Conservation (phyloP, 2,329 filamentous ascomycete species). For the Venturia aucupariae region DNA sequence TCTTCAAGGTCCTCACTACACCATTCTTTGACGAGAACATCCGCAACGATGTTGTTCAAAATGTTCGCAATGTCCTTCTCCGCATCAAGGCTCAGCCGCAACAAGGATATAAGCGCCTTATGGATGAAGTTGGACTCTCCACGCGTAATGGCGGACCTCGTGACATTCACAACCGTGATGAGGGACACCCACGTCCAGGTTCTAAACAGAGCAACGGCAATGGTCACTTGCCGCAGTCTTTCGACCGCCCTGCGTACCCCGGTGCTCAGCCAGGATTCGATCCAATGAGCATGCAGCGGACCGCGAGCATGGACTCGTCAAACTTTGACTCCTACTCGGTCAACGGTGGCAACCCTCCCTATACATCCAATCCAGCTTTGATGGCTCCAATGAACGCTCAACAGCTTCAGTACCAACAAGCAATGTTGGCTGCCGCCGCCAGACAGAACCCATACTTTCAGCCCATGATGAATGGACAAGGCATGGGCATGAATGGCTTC, state of each 20-base stretch:
- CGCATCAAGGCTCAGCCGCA: conserved; percentile 87
- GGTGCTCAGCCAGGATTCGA: conserved; percentile 31
- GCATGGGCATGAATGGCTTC: conserved; percentile 7
- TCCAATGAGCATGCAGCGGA: conserved; percentile 35
- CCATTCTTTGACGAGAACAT: conserved; percentile 95
- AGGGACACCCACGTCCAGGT: conserved; percentile 22
- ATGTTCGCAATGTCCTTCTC: conserved; percentile 78
- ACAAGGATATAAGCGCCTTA: conserved; percentile 95
- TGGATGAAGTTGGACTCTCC: conserved; percentile 95
- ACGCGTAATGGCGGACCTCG: conserved; percentile 33
- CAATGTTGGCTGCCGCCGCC: conserved; percentile 4
- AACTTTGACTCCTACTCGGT: conserved; percentile 37
- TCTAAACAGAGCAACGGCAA: conserved; percentile 26
- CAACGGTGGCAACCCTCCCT: conserved; percentile 27
- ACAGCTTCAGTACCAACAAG: conserved; percentile 15
- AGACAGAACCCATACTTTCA: conserved; percentile 11
- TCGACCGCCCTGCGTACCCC: conserved; percentile 28
- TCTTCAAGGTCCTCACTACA: conserved; percentile 97
- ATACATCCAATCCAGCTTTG: conserved; percentile 19
- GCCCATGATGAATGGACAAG: conserved; percentile 12
- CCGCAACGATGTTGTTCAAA: conserved; percentile 79
- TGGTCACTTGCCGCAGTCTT: conserved; percentile 25
- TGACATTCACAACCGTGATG: conserved; percentile 17
- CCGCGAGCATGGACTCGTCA: conserved; percentile 41
- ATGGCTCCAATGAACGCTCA: conserved; percentile 13